A percentile compares a stretch with the other conserved stretches of the same genome.
Conservation (phyloP, 441 rosid species). For the Adansonia gregorii region DNA sequence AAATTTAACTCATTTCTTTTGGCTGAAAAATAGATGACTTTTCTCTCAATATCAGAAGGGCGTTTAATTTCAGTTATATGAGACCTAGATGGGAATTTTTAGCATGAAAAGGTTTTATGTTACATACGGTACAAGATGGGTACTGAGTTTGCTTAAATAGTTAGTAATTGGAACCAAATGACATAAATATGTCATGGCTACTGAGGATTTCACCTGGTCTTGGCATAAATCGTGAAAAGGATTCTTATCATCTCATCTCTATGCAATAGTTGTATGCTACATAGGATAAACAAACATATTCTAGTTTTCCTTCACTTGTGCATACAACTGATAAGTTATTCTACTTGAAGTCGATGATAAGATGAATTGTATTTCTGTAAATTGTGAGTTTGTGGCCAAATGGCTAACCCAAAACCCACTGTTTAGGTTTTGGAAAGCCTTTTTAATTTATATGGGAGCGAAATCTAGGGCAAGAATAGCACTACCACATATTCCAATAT, state of each 20-base stretch:
- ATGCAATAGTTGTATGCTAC: background rate
- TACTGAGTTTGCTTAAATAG: background rate
- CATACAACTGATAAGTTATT: background rate
- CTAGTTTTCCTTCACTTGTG: background rate
- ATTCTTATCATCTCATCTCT: background rate
- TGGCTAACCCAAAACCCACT: background rate
- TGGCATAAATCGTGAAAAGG: background rate
- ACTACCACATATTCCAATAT: background rate
- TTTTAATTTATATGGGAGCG: background rate
- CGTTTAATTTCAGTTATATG: background rate
- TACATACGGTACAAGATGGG: background rate
- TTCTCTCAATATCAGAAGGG: background rate
- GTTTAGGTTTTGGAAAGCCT: background rate
- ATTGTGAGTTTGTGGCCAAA: background rate
- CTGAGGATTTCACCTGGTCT: background rate
- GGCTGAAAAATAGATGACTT: background rate
- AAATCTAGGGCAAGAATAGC: background rate
- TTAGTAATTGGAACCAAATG: background rate
- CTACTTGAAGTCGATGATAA: too few species aligned
- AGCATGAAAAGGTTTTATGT: background rate
- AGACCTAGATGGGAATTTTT: background rate
- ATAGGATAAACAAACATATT: background rate
- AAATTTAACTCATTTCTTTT: background rate
- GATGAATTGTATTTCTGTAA: background rate
- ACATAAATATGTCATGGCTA: background rate